Percentiles rank a stretch among this genome's conserved stretches.
Evolutionary conservation across 2,329 filamentous ascomycete species (phyloP).

Genomic region (Exophiala calicioides): DNA sequence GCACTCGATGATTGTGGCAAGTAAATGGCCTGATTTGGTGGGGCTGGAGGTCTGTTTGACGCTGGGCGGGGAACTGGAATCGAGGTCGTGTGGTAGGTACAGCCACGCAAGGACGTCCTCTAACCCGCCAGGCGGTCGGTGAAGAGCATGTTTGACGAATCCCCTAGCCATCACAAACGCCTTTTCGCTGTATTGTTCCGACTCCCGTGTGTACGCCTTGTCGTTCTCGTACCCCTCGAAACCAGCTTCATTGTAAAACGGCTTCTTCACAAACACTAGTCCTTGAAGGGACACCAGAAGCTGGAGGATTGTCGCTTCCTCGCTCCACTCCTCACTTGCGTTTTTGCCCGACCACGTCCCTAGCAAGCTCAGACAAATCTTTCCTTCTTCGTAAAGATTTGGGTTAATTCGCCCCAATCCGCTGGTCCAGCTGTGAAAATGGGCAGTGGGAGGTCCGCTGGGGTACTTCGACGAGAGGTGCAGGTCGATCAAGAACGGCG

Average conservation of each 20-base stretch:
- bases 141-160: constrained; percentile 53
- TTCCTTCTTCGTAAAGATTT: constrained; percentile 64
- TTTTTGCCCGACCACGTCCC: constrained; percentile 61
- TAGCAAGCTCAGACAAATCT: constrained; percentile 60
- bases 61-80: no score
- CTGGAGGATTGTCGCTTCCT: constrained; percentile 58
- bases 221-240: constrained; percentile 55
- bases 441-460: constrained; percentile 53
- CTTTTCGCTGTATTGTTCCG: constrained; percentile 55
- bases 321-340: constrained; percentile 56
- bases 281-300: constrained; percentile 59
- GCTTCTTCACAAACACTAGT: constrained; percentile 59
- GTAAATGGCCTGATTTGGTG: no score
- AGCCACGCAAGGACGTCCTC: constrained; percentile 55
- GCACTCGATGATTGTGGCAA: constrained; percentile 29
- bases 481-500: constrained; percentile 63
- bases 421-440: constrained; percentile 62
- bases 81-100: constrained; percentile 44
- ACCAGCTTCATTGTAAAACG: constrained; percentile 66
- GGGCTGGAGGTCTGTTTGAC: no score
- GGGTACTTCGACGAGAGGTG: constrained; percentile 55
- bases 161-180: constrained; percentile 54
- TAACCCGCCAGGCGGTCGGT: constrained; percentile 46
- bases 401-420: constrained; percentile 59
- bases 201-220: constrained; percentile 48